Conservation (phyloP, 352 stramenopile species). For the Pythium oligandrum region DNA sequence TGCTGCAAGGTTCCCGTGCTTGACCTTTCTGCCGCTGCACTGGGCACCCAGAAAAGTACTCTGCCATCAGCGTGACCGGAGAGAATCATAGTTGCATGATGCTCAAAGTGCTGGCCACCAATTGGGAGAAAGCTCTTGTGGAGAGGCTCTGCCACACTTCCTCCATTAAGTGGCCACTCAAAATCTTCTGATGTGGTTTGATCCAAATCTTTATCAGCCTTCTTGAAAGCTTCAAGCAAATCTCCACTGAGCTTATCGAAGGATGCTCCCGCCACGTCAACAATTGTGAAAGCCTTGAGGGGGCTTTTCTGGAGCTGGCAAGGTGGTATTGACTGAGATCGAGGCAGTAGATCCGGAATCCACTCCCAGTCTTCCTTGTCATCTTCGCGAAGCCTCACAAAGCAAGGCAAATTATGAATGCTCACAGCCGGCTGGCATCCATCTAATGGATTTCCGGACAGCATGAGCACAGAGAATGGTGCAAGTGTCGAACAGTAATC, state of each 20-base stretch:
- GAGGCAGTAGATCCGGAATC: conserved; percentile 32
- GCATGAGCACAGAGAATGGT: conserved; percentile 53
- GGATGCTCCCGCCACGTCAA: conserved; percentile 28
- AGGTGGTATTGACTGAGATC: conserved; percentile 24
- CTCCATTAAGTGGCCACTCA: conserved; percentile 70
- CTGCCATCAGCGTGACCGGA: conserved; percentile 51
- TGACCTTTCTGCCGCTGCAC: conserved; percentile 32
- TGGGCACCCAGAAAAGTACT: conserved; percentile 62
- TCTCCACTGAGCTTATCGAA: conserved; percentile 44
- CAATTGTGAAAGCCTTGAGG: conserved; percentile 35
- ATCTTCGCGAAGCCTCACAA: conserved; percentile 40
- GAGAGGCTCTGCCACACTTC: conserved; percentile 45
- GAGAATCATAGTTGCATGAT: conserved; percentile 47
- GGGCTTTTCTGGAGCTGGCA: conserved; percentile 48
- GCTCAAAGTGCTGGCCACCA: conserved; percentile 19
- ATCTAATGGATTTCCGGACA: conserved; percentile 72
- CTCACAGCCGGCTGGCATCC: conserved; percentile 54
- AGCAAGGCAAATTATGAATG: conserved; percentile 61
- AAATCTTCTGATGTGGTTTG: conserved; percentile 31
- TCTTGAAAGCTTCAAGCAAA: conserved; percentile 32
- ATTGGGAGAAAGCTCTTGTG: conserved; percentile 40
- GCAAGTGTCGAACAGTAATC: conserved; percentile 43
- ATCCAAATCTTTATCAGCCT: conserved; percentile 17
- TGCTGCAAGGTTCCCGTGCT: conserved; percentile 55
- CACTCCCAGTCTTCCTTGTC: conserved; percentile 76